Percentiles rank a stretch among this genome's conserved stretches.
These are phyloP conservation scores for Flagelloscypha sp. DNA, from an alignment of 768 basidiomycete genomes.

Conservation along the genomic window DNA sequence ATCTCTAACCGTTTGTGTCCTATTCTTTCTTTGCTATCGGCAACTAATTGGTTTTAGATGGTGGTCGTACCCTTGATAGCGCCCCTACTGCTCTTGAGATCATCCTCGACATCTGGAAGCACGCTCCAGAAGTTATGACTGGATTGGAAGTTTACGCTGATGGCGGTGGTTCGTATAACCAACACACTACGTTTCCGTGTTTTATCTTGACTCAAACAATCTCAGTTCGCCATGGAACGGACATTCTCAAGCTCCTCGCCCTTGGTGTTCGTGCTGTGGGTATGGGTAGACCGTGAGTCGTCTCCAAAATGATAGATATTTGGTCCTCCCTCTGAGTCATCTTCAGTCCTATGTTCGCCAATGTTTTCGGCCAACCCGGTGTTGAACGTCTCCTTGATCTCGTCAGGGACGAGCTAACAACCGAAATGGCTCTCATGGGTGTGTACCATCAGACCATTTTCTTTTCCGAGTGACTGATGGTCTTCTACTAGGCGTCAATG, in stretches of 20 bases:
- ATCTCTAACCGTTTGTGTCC: slow-evolving; percentile 33
- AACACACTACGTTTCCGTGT: no score
- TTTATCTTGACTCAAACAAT: no score
- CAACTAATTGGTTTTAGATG: no score
- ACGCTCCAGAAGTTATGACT: slow-evolving; percentile 30
- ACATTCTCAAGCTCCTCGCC: slow-evolving; percentile 33
- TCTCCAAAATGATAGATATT: slow-evolving; percentile 6
- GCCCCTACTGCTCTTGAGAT: slow-evolving; percentile 29
- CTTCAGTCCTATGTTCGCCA: slow-evolving; percentile 28
- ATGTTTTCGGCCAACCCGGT: slow-evolving; percentile 26
- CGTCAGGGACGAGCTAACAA: slow-evolving; percentile 14
- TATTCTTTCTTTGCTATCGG: no score
- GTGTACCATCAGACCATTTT: slow-evolving; percentile 8
- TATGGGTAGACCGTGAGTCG: slow-evolving; percentile 28
- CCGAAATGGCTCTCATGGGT: slow-evolving; percentile 19
- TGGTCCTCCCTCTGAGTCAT: not conserved
- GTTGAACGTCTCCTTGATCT: slow-evolving; percentile 16
- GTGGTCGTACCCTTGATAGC: slow-evolving; percentile 30
- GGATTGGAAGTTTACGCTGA: slow-evolving; percentile 35
- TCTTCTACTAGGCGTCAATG: no score
- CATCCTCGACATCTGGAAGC: slow-evolving; percentile 29
- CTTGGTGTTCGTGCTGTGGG: slow-evolving; percentile 35
- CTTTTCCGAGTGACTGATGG: not conserved
- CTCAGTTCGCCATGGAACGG: slow-evolving; percentile 36
- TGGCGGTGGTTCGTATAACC: no score